A percentile compares a stretch with the other conserved stretches of the same genome.
Evolutionary conservation across 2,329 filamentous ascomycete genomes (phyloP).

Genomic region (Teratosphaeria zuluensis): DNA sequence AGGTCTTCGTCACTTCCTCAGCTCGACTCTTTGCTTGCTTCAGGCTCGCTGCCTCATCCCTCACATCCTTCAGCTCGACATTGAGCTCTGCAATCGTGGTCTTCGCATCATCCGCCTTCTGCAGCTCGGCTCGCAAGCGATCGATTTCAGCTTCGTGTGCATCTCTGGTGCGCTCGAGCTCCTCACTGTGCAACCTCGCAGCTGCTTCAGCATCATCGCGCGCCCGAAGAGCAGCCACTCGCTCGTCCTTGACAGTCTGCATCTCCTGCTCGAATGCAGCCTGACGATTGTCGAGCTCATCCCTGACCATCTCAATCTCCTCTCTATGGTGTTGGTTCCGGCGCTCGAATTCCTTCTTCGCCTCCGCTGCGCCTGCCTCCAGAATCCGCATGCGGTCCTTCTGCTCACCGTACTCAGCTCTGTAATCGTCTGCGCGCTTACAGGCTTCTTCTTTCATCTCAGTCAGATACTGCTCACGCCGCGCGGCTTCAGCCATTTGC

Average conservation of each 20-base stretch:
- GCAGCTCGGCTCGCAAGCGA: constrained; percentile 13
- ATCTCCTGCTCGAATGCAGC: constrained; percentile 9
- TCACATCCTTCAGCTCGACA: constrained; percentile 9
- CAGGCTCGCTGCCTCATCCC: constrained; percentile 9
- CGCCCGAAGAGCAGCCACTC: constrained; percentile 13
- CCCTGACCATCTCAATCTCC: constrained; percentile 12
- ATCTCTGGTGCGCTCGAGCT: constrained; percentile 14
- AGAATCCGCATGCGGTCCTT: constrained; percentile 9
- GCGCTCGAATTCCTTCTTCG: constrained; percentile 4
- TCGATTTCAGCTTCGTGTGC: constrained; percentile 13
- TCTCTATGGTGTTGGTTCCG: constrained; percentile 7
- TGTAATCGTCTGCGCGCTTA: constrained; percentile 14
- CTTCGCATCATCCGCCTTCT: constrained; percentile 4
- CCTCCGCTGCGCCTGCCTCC: constrained; percentile 8
- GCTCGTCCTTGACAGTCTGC: constrained; percentile 11
- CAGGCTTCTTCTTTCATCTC: constrained; percentile 17
- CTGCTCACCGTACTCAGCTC: constrained; percentile 12
- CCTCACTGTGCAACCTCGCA: constrained; percentile 11
- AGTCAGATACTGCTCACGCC: constrained; percentile 13
- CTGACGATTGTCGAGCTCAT: constrained; percentile 11
- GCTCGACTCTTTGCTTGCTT: not conserved
- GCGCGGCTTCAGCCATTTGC: constrained; percentile 9
- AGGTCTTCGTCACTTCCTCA: constrained; percentile 7
- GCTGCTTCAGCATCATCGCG: constrained; percentile 14
- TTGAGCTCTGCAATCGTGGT: constrained; percentile 13